Evolutionary conservation across 805 yeast genomes (phyloP), one percentile per base, ranked within the genome.

Genomic region (Barnettozyma pratensis): DNA sequence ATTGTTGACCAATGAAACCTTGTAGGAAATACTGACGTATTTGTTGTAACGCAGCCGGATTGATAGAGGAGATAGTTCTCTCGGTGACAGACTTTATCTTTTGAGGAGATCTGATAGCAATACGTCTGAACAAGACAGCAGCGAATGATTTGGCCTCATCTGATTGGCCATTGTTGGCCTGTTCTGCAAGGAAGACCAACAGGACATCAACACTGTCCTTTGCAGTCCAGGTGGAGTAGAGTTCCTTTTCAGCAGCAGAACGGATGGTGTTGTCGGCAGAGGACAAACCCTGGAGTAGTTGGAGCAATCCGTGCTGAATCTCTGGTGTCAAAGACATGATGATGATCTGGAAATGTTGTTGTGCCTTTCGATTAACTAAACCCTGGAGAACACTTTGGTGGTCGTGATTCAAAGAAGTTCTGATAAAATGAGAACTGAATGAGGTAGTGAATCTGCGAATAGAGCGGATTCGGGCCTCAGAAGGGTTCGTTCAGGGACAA

Each of bases 101-200:
- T 53, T 83, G 81, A 6, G 97, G 96, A 5, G 89, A 78, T 59
- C 83, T 82, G 49, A 85, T 77, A 7, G 96, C 90, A 54, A 89
- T 77, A 61, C 97, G 80, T 65, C 99, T 78, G 65, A 94, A 88
- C 50, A 94, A 69, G 30, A 94, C 97, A 3, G 97, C 96, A 12
- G 94, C 75, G 60, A 90, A 83, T 0, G 92, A 80, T 50, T 79
- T 72, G 6, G 77, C 66, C n/a, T 77, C 72, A 42, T 81, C 82
- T 54, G 76, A 76, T n/a, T 73, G 69, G 9, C 91, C 87, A 35
- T 58, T 61, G 4, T 83, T 75, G 4, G 96, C 81, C 59, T 85
- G 91, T 63, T 85, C 87, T 4, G 96, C 90, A 43, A 92, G 74
- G 57, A 88, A 94, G 3, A 85, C 72, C 50, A 92, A 72, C 41